A percentile compares a stretch with the other conserved stretches of the same genome.
These are phyloP conservation scores for Aspergillus ostianus DNA, from an alignment of 495 filamentous ascomycete genomes.

Conservation along the genomic window DNA sequence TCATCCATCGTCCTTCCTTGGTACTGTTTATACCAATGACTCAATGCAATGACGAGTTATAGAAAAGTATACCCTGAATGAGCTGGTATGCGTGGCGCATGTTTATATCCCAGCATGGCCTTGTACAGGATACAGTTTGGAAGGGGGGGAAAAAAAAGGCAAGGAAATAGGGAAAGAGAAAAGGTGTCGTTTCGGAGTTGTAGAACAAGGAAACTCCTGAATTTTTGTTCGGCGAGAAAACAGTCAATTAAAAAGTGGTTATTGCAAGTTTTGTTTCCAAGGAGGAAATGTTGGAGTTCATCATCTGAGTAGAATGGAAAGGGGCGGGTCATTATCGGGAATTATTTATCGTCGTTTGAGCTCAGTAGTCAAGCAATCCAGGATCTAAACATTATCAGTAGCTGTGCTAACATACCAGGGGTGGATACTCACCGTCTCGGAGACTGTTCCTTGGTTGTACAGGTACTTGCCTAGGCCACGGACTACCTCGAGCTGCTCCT, in stretches of 20 bases:
- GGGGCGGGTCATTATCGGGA: conserved; percentile 20
- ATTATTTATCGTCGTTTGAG: conserved; percentile 38
- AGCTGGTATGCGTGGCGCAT: neutral
- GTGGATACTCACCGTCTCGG: conserved; percentile 54
- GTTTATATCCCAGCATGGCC: neutral
- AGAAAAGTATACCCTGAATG: neutral
- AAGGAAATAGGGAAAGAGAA: neutral
- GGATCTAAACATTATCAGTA: conserved; percentile 26
- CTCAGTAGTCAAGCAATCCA: conserved; percentile 44
- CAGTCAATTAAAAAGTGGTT: neutral
- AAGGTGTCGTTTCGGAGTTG: neutral
- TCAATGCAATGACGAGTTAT: conserved; percentile 4
- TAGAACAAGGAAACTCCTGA: neutral
- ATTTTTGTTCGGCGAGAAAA: neutral
- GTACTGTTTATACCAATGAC: conserved; percentile 8
- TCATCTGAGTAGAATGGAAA: conserved; percentile 2
- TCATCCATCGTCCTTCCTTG: neutral
- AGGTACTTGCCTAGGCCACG: conserved; percentile 81
- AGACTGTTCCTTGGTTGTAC: conserved; percentile 74
- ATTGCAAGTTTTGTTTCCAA: neutral
- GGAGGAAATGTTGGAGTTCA: neutral
- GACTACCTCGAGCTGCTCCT: conserved; percentile 88
- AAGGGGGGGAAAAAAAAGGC: neutral
- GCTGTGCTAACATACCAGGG: neutral
- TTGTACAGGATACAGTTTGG: neutral